These are phyloP conservation scores for Rhodotorula diobovata DNA, from an alignment of 768 basidiomycete genomes.

Conservation along the genomic window DNA sequence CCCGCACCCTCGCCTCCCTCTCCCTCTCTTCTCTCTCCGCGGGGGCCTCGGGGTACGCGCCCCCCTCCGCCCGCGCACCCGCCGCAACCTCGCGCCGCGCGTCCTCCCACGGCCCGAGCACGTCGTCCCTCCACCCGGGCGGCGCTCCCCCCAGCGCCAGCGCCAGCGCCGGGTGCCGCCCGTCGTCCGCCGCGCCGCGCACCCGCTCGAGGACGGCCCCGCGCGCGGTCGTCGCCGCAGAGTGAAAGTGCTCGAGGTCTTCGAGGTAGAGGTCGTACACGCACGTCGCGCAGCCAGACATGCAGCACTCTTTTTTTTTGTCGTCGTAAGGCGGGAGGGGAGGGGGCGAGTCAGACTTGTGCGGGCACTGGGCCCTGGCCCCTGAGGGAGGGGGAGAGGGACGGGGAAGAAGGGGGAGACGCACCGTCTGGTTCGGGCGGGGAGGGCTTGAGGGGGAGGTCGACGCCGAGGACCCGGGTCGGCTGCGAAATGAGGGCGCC, in stretches of 20 bases:
- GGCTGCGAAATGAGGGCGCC: no score
- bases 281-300: conserved; percentile 33
- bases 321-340: neutral
- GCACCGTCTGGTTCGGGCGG: conserved; percentile 23
- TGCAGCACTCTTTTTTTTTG: conserved; percentile 39
- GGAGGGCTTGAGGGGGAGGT: conserved; percentile 1
- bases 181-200: neutral
- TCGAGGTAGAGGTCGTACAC: conserved; percentile 32
- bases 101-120: neutral
- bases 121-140: neutral
- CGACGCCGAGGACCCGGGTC: conserved; percentile 14
- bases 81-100: neutral
- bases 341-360: no score
- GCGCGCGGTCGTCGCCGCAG: neutral
- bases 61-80: neutral
- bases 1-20: neutral
- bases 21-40: neutral
- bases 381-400: neutral
- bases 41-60: no score
- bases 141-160: no score
- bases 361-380: no score
- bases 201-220: neutral
- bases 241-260: conserved; percentile 19
- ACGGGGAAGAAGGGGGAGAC: neutral
- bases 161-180: neutral